Base-by-base conservation (phyloP, 2,329 filamentous ascomycete species). In the Blumeria graminis region DNA sequence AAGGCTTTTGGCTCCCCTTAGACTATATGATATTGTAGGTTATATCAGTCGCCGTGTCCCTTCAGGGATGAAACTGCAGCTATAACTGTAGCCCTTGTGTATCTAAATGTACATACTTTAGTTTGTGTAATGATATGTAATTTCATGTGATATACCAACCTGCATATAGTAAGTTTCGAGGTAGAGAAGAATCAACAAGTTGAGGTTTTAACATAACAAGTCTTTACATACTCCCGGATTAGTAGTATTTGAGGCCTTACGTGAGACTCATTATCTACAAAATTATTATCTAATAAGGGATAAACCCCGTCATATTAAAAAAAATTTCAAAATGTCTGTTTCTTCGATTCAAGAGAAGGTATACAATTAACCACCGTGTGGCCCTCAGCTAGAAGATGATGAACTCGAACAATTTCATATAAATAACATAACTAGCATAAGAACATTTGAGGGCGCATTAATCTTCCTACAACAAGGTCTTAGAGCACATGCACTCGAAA, bases 251-350 rank as follows among this genome's bases (percentile, higher is more conserved):
- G 51, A 54, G 51, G 51, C 35, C 34, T 18, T 54, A 41, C 51
- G 51, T 54, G 51, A 54, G 51, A 54, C 51, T 54, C 41, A 54
- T n/a, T 54, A 54, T 54, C 51, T 41, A 54, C 51, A 54, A 54
- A 50, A 50, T 50, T 32, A 50, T 50, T 50, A 50, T 33, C 18
- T 50, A 32, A 32, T 50, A 50, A 32, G 46, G 46, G 50, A 53
- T 34, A 53, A 36, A 53, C 38, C 32, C 32, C 50, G 38, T 36
- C 32, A 53, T 11, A 53, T 36, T 36, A 36, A 14, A 53, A 53
- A 36, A 10, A 10, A 10, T 35, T 13, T 38, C 9, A 53, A 53
- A 53, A 53, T 53, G 50, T 11, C 50, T 53, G 10, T 16, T 16
- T 53, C 10, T 36, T 53, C 32, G 16, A 53, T 16, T 53, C 11